Percentiles rank a stretch among this genome's conserved stretches.
Conservation (phyloP, 2,329 filamentous ascomycete genomes). For the Aureobasidium sp. region DNA sequence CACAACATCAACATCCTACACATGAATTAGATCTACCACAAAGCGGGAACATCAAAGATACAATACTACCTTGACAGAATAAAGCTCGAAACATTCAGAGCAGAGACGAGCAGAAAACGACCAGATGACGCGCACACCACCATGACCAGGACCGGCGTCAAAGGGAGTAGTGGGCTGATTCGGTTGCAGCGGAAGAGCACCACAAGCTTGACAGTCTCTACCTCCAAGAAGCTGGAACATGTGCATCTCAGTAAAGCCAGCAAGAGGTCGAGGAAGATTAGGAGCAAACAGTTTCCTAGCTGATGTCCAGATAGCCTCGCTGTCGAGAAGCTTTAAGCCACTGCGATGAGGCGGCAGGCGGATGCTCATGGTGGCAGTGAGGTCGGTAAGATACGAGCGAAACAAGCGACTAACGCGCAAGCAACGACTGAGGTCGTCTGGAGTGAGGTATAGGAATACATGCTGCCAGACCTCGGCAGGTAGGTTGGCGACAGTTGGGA, state of each 20-base stretch:
- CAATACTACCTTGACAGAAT: slow-evolving; percentile 56
- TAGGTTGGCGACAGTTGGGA: not conserved
- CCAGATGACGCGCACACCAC: slow-evolving; percentile 61
- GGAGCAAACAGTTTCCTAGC: slow-evolving; percentile 61
- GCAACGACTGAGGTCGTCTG: slow-evolving; percentile 28
- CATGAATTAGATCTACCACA: slow-evolving; percentile 21
- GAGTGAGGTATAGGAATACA: slow-evolving; percentile 27
- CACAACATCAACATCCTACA: slow-evolving; percentile 63
- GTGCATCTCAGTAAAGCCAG: slow-evolving; percentile 58
- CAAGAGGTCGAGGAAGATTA: slow-evolving; percentile 62
- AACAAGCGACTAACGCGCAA: slow-evolving; percentile 27
- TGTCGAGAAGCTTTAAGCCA: slow-evolving; percentile 38
- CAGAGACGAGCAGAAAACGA: slow-evolving; percentile 63
- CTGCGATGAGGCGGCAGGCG: slow-evolving; percentile 1
- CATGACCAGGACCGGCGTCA: slow-evolving; percentile 55
- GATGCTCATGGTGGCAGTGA: slow-evolving; percentile 14
- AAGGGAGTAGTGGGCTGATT: slow-evolving; percentile 35
- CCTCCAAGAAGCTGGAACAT: slow-evolving; percentile 69
- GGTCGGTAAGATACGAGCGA: slow-evolving; percentile 24
- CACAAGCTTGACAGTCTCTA: slow-evolving; percentile 61
- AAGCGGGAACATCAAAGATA: not conserved
- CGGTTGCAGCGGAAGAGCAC: slow-evolving; percentile 30
- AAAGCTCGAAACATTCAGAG: slow-evolving; percentile 55
- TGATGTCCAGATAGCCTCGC: slow-evolving; percentile 63
- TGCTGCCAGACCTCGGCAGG: slow-evolving; percentile 24